These are phyloP conservation scores for Cordyceps cicadae DNA, from an alignment of 2,329 filamentous ascomycete species.

Conservation along the genomic window DNA sequence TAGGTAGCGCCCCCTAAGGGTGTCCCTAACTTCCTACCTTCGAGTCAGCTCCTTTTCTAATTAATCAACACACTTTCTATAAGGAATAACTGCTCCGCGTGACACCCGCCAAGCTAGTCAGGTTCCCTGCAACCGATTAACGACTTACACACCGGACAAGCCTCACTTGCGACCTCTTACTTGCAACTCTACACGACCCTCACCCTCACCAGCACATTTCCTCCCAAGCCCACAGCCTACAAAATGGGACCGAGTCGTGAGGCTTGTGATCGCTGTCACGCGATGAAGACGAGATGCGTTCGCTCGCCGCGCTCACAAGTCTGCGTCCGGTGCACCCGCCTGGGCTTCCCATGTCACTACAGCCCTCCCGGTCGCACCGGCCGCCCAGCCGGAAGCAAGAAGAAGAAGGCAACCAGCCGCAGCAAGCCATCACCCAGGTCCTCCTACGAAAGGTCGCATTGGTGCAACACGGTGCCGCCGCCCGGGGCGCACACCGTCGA, in stretches of 20 bases:
- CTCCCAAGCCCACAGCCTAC: too few species aligned
- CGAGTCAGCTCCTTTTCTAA: too few species aligned
- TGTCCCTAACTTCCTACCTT: too few species aligned
- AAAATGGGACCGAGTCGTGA: conserved; percentile 10
- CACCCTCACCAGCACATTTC: too few species aligned
- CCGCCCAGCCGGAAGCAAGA: conserved; percentile 4
- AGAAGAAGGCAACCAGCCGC: background rate
- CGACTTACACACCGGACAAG: background rate
- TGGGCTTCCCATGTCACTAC: conserved; percentile 8
- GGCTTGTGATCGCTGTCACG: conserved; percentile 11
- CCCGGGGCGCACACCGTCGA: background rate
- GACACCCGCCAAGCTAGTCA: too few species aligned
- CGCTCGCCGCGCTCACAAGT: conserved; percentile 3
- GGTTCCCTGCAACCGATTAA: too few species aligned
- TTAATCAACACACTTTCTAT: too few species aligned
- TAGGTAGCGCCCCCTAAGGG: too few species aligned
- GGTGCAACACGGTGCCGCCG: background rate
- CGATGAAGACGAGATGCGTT: conserved; percentile 12
- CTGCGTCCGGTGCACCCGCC: conserved; percentile 9
- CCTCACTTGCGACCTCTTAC: background rate
- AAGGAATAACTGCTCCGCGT: too few species aligned
- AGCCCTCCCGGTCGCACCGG: conserved; percentile 11
- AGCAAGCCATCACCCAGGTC: background rate
- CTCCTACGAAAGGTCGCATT: background rate
- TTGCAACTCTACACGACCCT: too few species aligned